phyloP scores from a whole-genome alignment of 176 grass and related monocot species.

The Elaeis guineensis region DNA sequence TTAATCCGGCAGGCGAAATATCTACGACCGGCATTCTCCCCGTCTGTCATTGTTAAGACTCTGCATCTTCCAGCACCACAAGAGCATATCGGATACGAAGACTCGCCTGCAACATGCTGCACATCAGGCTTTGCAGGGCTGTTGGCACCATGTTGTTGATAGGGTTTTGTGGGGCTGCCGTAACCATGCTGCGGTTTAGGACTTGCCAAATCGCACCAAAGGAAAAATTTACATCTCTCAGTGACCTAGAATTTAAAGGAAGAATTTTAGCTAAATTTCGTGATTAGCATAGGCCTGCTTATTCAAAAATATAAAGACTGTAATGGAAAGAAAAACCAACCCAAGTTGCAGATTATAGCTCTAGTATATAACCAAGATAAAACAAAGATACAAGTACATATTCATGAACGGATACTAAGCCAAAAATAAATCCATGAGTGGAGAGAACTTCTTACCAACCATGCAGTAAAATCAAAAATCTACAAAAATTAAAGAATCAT shows the following conservation, averaged over 20 bases:
- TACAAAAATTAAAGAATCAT: too few species aligned
- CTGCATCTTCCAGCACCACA: slow-evolving; percentile 56
- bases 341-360: too few species aligned
- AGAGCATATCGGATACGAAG: slow-evolving; percentile 21
- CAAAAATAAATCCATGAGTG: too few species aligned
- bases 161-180: slow-evolving; percentile 13
- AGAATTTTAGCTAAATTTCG: too few species aligned
- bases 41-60: slow-evolving; percentile 1
- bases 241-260: background rate
- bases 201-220: slow-evolving; percentile 10
- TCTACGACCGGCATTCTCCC: slow-evolving; percentile 10
- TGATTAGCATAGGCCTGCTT: too few species aligned
- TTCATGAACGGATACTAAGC: too few species aligned
- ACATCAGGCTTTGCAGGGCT: slow-evolving; percentile 7
- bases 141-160: background rate
- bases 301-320: too few species aligned
- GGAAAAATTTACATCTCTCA: background rate
- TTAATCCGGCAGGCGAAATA: slow-evolving; percentile 46
- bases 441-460: too few species aligned
- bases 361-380: too few species aligned
- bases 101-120: background rate
- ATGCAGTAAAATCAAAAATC: too few species aligned
- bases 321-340: too few species aligned
- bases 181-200: slow-evolving; percentile 9
- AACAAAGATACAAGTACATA: too few species aligned